Conservation (phyloP, 2,329 filamentous ascomycete genomes). For the Dactylellina parvicollis region DNA sequence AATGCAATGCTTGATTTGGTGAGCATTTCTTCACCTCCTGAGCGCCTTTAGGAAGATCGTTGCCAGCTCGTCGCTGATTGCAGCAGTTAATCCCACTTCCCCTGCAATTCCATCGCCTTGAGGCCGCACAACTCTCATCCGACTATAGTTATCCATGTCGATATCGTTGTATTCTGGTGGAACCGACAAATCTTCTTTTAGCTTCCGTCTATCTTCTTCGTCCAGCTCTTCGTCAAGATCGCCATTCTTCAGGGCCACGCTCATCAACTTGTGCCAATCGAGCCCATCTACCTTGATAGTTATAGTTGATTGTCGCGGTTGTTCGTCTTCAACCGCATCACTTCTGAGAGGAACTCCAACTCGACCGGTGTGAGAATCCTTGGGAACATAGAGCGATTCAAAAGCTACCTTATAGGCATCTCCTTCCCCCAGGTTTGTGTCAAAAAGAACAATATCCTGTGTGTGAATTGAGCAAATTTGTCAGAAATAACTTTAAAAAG, state of each 20-base stretch:
- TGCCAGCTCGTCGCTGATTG: not conserved
- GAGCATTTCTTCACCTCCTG: conserved; percentile 17
- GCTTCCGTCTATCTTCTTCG: not conserved
- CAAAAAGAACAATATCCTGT: conserved; percentile 38
- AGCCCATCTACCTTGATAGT: no score
- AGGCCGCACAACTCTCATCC: conserved; percentile 19
- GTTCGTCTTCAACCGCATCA: no score
- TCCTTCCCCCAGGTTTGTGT: conserved; percentile 17
- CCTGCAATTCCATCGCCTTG: not conserved
- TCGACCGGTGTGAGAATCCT: not conserved
- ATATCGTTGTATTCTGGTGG: not conserved
- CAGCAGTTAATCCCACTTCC: conserved; percentile 6
- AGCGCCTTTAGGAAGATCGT: conserved; percentile 28
- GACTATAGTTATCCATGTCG: not conserved
- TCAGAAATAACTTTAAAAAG: not conserved
- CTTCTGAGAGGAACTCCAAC: not conserved
- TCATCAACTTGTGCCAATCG: no score
- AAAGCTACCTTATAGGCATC: conserved; percentile 20
- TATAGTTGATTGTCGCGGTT: no score
- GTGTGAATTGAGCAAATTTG: not conserved
- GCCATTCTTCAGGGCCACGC: no score
- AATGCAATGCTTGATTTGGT: no score
- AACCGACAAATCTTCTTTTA: not conserved
- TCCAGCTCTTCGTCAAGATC: no score
- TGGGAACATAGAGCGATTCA: conserved; percentile 9